Percentiles rank a stretch among this genome's conserved stretches.
Conservation (phyloP, 495 filamentous ascomycete genomes). For the Beverwykella pulmonaria region DNA sequence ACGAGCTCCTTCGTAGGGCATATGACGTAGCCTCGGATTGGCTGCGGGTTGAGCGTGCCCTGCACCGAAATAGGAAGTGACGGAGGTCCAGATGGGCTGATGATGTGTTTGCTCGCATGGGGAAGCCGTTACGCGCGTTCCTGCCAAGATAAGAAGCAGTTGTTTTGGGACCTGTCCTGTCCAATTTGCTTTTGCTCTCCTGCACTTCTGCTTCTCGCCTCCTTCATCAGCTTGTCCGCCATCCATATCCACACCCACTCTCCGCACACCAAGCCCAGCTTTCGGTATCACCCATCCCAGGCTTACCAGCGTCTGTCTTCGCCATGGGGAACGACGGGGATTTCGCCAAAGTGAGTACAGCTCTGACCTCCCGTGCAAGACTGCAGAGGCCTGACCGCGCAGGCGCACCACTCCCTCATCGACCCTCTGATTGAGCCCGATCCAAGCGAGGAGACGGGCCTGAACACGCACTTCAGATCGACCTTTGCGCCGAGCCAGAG, state of each 20-base stretch:
- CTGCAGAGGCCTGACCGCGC: not conserved
- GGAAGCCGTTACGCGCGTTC: slow-evolving; percentile 29
- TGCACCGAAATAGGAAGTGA: slow-evolving; percentile 4
- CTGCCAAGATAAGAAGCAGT: slow-evolving; percentile 33
- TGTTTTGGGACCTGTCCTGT: slow-evolving; percentile 9
- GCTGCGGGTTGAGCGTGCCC: not conserved
- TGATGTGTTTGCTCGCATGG: slow-evolving; percentile 12
- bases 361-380: not conserved
- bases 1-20: too few species aligned
- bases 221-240: not conserved
- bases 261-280: not conserved
- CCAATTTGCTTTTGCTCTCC: not conserved
- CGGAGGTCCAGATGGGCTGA: not conserved
- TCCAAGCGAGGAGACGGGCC: slow-evolving; percentile 58
- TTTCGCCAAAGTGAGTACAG: slow-evolving; percentile 28
- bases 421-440: slow-evolving; percentile 60
- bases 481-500: slow-evolving; percentile 42
- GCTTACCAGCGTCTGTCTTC: not conserved
- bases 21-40: slow-evolving; percentile 50
- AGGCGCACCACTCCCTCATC: slow-evolving; percentile 61
- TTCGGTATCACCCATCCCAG: not conserved
- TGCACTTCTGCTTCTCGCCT: not conserved
- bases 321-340: slow-evolving; percentile 35
- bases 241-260: not conserved
- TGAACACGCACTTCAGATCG: slow-evolving; percentile 51